A percentile compares a stretch with the other conserved stretches of the same genome.
Evolutionary conservation across 805 yeast genomes (phyloP).

Genomic region (Candida ponderosae): DNA sequence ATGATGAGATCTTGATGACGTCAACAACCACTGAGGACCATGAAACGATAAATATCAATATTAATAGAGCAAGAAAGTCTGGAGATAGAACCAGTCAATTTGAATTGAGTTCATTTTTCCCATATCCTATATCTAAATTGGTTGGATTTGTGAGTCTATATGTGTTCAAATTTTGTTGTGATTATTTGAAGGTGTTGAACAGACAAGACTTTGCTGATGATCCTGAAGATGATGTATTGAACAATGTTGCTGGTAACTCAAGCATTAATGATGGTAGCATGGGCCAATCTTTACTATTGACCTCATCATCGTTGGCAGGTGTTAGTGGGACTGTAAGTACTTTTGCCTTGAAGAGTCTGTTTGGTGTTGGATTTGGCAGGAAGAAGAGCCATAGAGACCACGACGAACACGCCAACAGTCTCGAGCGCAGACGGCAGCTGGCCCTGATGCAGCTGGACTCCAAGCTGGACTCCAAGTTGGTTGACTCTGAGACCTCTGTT

Average conservation of each 20-base stretch:
- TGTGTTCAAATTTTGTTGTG: conserved; percentile 16
- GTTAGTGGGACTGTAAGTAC: conserved; percentile 28
- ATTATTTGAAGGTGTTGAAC: conserved; percentile 19
- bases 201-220: conserved; percentile 14
- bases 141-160: conserved; percentile 15
- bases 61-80: too few species aligned
- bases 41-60: too few species aligned
- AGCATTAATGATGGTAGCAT: conserved; percentile 21
- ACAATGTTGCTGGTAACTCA: conserved; percentile 6
- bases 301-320: conserved; percentile 32
- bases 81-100: conserved; percentile 17
- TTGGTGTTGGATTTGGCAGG: conserved; percentile 8
- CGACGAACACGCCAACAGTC: conserved; percentile 1
- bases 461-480: background rate
- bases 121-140: conserved; percentile 27
- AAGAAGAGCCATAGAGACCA: conserved; percentile 21
- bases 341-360: conserved; percentile 14
- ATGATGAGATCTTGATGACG: too few species aligned
- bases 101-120: conserved; percentile 33
- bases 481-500: too few species aligned
- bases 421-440: conserved; percentile 24
- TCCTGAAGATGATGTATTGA: conserved; percentile 13
- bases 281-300: conserved; percentile 29
- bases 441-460: conserved; percentile 32
- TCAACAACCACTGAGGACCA: too few species aligned